A percentile compares a stretch with the other conserved stretches of the same genome.
Conservation (phyloP, 208 protist genomes). For the Lotmaria passim region DNA sequence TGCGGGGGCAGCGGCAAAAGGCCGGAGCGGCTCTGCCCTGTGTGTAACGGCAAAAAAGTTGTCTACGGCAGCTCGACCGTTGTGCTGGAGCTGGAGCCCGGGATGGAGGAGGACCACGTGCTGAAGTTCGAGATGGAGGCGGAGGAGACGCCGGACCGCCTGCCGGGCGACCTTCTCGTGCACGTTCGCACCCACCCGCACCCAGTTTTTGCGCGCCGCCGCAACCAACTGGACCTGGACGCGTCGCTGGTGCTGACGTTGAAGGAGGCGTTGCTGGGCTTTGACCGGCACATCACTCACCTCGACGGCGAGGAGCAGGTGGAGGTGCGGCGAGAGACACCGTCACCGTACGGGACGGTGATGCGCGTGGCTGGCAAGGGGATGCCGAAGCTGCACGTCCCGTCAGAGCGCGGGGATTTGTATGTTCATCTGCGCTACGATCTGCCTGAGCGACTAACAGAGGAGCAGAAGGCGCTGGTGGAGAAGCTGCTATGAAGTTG, state of each 20-base stretch:
- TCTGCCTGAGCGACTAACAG: constrained; percentile 70
- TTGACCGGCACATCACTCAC: constrained; percentile 81
- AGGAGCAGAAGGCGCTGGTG: constrained; percentile 41
- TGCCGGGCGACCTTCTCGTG: constrained; percentile 87
- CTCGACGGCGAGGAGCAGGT: constrained; percentile 81
- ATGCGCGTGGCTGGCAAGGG: constrained; percentile 83
- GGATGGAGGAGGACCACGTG: constrained; percentile 66
- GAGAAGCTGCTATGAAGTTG: constrained; percentile 27
- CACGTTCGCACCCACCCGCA: constrained; percentile 59
- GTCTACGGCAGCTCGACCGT: constrained; percentile 42
- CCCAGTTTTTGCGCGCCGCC: constrained; percentile 73
- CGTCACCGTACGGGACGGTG: constrained; percentile 77
- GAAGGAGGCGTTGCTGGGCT: constrained; percentile 90
- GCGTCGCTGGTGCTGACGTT: constrained; percentile 80
- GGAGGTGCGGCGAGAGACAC: constrained; percentile 28
- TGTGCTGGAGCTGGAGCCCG: constrained; percentile 75
- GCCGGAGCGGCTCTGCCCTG: constrained; percentile 72
- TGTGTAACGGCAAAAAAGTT: constrained; percentile 82
- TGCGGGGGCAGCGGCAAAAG: constrained; percentile 87
- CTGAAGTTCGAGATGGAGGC: constrained; percentile 89
- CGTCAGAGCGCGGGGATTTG: constrained; percentile 89
- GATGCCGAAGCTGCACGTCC: constrained; percentile 90
- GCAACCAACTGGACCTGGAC: constrained; percentile 84
- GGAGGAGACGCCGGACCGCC: constrained; percentile 72
- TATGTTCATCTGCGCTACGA: constrained; percentile 83